Percentiles rank a stretch among this genome's conserved stretches.
Evolutionary conservation across 495 filamentous ascomycete species (phyloP).

Genomic region (Margaritispora aquatica): DNA sequence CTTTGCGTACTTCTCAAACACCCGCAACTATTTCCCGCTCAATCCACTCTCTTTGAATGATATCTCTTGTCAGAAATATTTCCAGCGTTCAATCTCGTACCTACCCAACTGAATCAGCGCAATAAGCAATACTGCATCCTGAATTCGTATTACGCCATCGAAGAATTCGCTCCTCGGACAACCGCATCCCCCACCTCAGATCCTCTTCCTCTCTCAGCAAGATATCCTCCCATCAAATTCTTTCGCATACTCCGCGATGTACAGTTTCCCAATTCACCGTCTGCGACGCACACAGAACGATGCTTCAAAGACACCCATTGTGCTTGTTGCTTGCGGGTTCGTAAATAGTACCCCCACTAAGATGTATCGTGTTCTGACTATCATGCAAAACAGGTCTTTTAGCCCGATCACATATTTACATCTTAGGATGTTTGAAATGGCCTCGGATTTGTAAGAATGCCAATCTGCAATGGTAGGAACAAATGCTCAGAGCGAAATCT

Average conservation of each 20-base stretch:
- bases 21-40: neutral
- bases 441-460: neutral
- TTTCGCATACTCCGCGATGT: conserved; percentile 29
- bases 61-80: neutral
- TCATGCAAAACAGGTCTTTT: conserved; percentile 53
- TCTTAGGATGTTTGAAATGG: conserved; percentile 83
- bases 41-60: neutral
- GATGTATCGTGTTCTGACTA: neutral
- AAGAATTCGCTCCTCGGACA: neutral
- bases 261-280: conserved; percentile 66
- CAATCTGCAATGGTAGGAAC: neutral
- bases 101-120: neutral
- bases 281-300: conserved; percentile 63
- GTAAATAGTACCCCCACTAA: neutral
- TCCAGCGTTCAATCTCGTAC: neutral
- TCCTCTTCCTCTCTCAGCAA: neutral
- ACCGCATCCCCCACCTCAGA: neutral
- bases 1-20: neutral
- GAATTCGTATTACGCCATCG: neutral
- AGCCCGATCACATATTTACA: conserved; percentile 83
- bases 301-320: conserved; percentile 65
- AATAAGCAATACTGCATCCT: neutral
- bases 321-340: conserved; percentile 72
- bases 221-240: neutral
- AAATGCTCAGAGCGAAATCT: neutral